Evolutionary conservation across 176 grass and related monocot genomes (phyloP).

Genomic region (Cymbopogon citratus): DNA sequence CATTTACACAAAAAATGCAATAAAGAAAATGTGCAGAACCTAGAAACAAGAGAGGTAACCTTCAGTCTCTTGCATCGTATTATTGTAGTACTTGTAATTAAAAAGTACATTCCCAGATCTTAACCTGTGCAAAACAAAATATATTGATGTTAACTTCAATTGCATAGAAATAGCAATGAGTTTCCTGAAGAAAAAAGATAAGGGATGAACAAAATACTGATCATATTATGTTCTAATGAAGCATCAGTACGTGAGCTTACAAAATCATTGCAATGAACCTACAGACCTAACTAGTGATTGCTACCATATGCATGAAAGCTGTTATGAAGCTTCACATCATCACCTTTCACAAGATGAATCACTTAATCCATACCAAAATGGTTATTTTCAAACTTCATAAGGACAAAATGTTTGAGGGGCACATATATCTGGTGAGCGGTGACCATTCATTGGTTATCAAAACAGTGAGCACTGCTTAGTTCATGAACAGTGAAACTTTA

Average conservation of each 20-base stretch:
- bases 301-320: not conserved
- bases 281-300: not conserved
- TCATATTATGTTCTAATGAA: not conserved
- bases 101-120: conserved; percentile 95
- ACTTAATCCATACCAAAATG: not conserved
- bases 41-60: conserved; percentile 35
- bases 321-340: not conserved
- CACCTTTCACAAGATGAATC: not conserved
- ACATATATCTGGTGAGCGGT: not conserved
- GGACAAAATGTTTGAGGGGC: not conserved
- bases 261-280: not conserved
- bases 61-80: conserved; percentile 90
- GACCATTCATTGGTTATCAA: not conserved
- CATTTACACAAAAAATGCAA: not conserved
- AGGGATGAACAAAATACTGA: not conserved
- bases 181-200: conserved; percentile 2
- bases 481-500: not conserved
- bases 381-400: conserved; percentile 13
- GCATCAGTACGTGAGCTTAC: not conserved
- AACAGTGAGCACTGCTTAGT: not conserved
- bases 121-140: conserved; percentile 52
- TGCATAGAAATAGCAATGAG: conserved; percentile 17
- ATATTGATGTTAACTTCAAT: not conserved
- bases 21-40: not conserved
- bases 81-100: conserved; percentile 97